Evolutionary conservation across 306 rosid species (phyloP).

Genomic region (Sindora glabra): DNA sequence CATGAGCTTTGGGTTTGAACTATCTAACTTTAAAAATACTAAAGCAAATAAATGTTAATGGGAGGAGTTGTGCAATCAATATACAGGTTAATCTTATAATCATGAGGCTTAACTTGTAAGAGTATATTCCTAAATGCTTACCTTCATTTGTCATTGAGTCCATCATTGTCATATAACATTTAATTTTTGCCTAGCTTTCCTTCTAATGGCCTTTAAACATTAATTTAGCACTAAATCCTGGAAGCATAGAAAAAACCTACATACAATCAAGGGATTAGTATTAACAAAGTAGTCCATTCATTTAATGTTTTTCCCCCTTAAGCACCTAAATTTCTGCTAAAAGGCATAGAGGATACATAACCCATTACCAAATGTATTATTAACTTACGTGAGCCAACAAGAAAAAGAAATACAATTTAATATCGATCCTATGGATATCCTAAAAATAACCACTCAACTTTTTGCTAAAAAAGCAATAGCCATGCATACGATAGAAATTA

Average conservation of each 20-base stretch:
- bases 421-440: too few relatives aligned
- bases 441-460: too few relatives aligned
- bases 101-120: neutral
- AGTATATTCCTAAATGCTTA: conserved; percentile 9
- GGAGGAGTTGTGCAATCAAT: neutral
- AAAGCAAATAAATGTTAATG: conserved; percentile 9
- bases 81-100: neutral
- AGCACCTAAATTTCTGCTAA: too few relatives aligned
- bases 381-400: too few relatives aligned
- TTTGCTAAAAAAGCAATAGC: too few relatives aligned
- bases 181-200: conserved; percentile 82
- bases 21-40: conserved; percentile 68
- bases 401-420: too few relatives aligned
- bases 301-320: too few relatives aligned
- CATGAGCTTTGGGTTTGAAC: conserved; percentile 67
- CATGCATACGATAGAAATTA: too few relatives aligned
- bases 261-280: conserved; percentile 6
- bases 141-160: conserved; percentile 98
- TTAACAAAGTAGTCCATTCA: too few relatives aligned
- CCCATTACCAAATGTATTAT: too few relatives aligned
- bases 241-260: conserved; percentile 78
- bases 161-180: conserved; percentile 97
- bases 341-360: too few relatives aligned
- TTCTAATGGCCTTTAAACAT: conserved; percentile 89
- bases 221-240: conserved; percentile 65